phyloP scores from a whole-genome alignment of 2,329 filamentous ascomycete genomes.

The Claviceps sp. region DNA sequence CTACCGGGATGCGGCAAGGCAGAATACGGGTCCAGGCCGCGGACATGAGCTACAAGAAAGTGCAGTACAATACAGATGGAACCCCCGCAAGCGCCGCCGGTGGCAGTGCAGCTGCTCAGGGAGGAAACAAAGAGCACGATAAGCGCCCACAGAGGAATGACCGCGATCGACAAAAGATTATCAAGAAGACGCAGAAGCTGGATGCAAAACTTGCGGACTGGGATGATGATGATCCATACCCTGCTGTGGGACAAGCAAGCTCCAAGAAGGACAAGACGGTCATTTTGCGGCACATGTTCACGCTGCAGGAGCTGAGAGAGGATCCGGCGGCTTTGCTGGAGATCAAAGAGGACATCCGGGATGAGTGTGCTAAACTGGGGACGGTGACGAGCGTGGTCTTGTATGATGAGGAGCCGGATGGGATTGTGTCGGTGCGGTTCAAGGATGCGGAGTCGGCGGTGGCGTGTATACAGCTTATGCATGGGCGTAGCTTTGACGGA shows the following conservation, averaged over 20 bases:
- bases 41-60: constrained; percentile 84
- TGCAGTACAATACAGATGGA: constrained; percentile 46
- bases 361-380: constrained; percentile 78
- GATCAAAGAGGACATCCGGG: constrained; percentile 87
- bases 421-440: constrained; percentile 78
- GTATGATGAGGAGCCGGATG: constrained; percentile 74
- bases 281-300: constrained; percentile 89
- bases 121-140: constrained; percentile 19
- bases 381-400: constrained; percentile 82
- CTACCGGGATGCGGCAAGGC: constrained; percentile 38
- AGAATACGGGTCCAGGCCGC: constrained; percentile 73
- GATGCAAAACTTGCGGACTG: constrained; percentile 89
- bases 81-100: neutral
- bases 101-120: constrained; percentile 5
- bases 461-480: constrained; percentile 61
- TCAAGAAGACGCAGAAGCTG: constrained; percentile 80
- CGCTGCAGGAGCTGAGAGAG: constrained; percentile 68
- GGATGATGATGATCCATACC: constrained; percentile 72
- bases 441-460: constrained; percentile 54
- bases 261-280: constrained; percentile 64
- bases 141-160: constrained; percentile 34
- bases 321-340: constrained; percentile 73
- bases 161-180: constrained; percentile 77
- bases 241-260: constrained; percentile 24
- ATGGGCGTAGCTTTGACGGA: constrained; percentile 68